Evolutionary conservation across 2,329 filamentous ascomycete species (phyloP), one percentile per base, ranked within the genome.

Genomic region (Penicillium sp.): DNA sequence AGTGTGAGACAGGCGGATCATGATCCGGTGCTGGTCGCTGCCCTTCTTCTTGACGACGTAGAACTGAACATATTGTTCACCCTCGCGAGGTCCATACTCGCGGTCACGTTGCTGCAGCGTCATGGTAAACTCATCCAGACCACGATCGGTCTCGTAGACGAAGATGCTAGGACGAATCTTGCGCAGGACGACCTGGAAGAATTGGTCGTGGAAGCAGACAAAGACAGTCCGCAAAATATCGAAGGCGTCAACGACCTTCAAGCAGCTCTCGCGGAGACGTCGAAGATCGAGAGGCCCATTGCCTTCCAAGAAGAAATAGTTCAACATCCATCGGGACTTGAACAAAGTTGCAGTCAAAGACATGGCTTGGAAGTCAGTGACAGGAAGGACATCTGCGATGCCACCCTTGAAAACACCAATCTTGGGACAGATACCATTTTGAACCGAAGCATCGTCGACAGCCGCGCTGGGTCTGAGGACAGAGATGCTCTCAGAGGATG

Each of bases 141-240:
- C 74, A 5, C 72, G 71, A 39, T 82, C 79, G 7, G 81, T 76
- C 46, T 81, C 74, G 58, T 81, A 77, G 40, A 81, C 74, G 31
- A 77, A 74, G 35, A 85, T 78, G 0, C 77, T 74, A 0, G 77
- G 74, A 10, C 74, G 61, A 2, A 88, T 70, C 14, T 80, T 72
- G 25, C 82, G 74, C 2, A 88, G 70, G 0, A 88, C 79, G 1
- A 85, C 81, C 48, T 80, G 79, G 53, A 82, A 77, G 60, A 78
- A 82, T 33, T 74, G 72, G 5, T 72, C 73, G 20, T 75, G 72
- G 51, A 77, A 72, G 50, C 78, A 74, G 13, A 86, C 76, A 55
- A 88, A 88, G 5, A 87, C 81, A 0, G 85, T 88, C 4, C 84
- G 80, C 2, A 88, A 72, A 22, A 88, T 84, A 59, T 87, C 84